A percentile compares a stretch with the other conserved stretches of the same genome.
Conservation (phyloP, 2,329 filamentous ascomycete genomes). For the Pyrenochaeta sp. region DNA sequence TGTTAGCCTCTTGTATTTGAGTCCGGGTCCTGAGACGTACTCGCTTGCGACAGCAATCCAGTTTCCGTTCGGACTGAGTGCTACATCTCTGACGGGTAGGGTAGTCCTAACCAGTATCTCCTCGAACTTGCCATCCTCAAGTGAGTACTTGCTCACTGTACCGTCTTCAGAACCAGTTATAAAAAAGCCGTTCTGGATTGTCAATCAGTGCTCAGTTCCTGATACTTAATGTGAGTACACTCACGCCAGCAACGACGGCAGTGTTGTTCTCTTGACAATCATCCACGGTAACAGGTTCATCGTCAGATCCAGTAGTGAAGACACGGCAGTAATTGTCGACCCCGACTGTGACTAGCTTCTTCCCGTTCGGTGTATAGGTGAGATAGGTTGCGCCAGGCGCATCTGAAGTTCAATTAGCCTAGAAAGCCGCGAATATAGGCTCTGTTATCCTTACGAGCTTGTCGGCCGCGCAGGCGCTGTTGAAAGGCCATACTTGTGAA, state of each 20-base stretch:
- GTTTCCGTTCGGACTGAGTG: constrained; percentile 79
- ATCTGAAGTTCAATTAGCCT: constrained; percentile 59
- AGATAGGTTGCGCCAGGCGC: constrained; percentile 87
- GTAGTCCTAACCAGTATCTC: constrained; percentile 83
- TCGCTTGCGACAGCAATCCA: constrained; percentile 98
- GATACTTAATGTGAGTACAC: constrained; percentile 22
- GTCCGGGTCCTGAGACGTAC: constrained; percentile 53
- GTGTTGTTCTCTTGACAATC: constrained; percentile 88
- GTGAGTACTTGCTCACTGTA: constrained; percentile 92
- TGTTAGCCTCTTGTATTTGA: constrained; percentile 26
- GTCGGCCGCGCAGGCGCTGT: constrained; percentile 38
- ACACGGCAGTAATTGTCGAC: constrained; percentile 93
- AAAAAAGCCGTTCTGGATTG: constrained; percentile 75
- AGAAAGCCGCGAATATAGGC: background rate
- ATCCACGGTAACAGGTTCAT: constrained; percentile 91
- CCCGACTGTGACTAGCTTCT: constrained; percentile 87
- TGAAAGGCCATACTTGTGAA: constrained; percentile 17
- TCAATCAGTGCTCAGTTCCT: constrained; percentile 22
- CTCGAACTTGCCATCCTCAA: constrained; percentile 77
- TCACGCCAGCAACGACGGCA: constrained; percentile 74
- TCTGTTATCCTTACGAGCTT: constrained; percentile 39
- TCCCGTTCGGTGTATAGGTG: constrained; percentile 88
- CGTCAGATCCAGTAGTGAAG: constrained; percentile 89
- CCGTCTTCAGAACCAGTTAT: constrained; percentile 93
- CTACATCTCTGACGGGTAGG: constrained; percentile 86